Base-by-base conservation (phyloP, 2,329 filamentous ascomycete species). In the Rhinocladiella similis region DNA sequence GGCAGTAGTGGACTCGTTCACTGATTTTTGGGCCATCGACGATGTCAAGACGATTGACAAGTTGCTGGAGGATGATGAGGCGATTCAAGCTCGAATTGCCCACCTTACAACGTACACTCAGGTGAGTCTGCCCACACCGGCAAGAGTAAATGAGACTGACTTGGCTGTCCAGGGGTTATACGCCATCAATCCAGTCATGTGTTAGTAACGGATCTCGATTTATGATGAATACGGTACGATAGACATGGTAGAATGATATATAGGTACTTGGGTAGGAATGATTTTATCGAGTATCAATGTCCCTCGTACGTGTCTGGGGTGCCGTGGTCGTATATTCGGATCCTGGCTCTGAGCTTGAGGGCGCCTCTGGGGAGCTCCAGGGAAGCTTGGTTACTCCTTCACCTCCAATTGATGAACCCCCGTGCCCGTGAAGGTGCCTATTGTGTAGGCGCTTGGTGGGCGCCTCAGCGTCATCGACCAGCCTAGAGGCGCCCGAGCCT, bases 21-120 rank as follows among this genome's bases (percentile, higher is more conserved):
- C 84, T 57, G 80, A 78, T 20, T 97, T 96, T 71, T 96, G 89
- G 86, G 79, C 81, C 61, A 85, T 94, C 65, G 89, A 86, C 76
- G 80, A 83, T 50, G 79, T 80, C 61, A 77, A 79, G 67, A 81
- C 83, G 61, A 81, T 94, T 65, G 86, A 91, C 72, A 80, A 84
- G 56, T 68, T 90, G 45, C 50, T 66, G 63, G 61, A 81, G 43
- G 73, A 77, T 22, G 76, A 79, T 47, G 52, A 62, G 12, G 50
- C 22, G n/a, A 41, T 19, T 7, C 25, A 61, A 35, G 52, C 36
- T 13, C 53, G 41, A 20, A 47, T 53, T 22, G 46, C 20, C n/a
- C n/a, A 54, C 14, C 33, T 48, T 13, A 39, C 53, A 10, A 33
- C 38, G 27, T 33, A 51, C 22, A 54, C 57, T 43, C 50, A 59